Conservation (phyloP, 176 grass and related monocot species). For the Oropetium thomaeum region DNA sequence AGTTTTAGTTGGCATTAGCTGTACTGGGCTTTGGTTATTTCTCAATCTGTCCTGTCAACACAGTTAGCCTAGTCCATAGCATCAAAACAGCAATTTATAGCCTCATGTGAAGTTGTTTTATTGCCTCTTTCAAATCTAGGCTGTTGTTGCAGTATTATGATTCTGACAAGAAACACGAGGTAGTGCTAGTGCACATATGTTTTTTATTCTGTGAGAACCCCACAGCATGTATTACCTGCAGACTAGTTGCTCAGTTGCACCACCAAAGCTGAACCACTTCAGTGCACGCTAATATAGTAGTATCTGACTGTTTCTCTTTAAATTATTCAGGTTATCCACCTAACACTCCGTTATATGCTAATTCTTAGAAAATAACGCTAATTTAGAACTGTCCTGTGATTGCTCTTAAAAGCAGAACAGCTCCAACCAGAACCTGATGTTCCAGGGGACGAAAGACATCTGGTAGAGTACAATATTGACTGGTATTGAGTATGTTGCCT, state of each 20-base stretch:
- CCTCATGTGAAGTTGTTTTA: conserved; percentile 37
- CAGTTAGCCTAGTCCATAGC: conserved; percentile 21
- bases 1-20: conserved; percentile 22
- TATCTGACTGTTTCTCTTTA: conserved; percentile 28
- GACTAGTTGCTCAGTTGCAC: conserved; percentile 19
- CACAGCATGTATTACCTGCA: conserved; percentile 29
- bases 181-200: background rate
- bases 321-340: conserved; percentile 33
- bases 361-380: background rate
- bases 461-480: background rate
- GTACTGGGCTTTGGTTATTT: conserved; percentile 20
- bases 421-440: background rate
- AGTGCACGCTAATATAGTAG: conserved; percentile 20
- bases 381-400: conserved; percentile 18
- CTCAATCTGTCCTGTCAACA: conserved; percentile 1
- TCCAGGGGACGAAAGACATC: background rate
- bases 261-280: conserved; percentile 25
- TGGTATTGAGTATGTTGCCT: background rate
- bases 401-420: conserved; percentile 19
- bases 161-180: conserved; percentile 19
- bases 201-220: conserved; percentile 29
- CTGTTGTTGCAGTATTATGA: conserved; percentile 14
- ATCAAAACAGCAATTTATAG: conserved; percentile 28
- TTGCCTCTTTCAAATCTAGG: conserved; percentile 26
- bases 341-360: conserved; percentile 12